Conservation (phyloP, 495 filamentous ascomycete genomes). For the Lepraria neglecta region DNA sequence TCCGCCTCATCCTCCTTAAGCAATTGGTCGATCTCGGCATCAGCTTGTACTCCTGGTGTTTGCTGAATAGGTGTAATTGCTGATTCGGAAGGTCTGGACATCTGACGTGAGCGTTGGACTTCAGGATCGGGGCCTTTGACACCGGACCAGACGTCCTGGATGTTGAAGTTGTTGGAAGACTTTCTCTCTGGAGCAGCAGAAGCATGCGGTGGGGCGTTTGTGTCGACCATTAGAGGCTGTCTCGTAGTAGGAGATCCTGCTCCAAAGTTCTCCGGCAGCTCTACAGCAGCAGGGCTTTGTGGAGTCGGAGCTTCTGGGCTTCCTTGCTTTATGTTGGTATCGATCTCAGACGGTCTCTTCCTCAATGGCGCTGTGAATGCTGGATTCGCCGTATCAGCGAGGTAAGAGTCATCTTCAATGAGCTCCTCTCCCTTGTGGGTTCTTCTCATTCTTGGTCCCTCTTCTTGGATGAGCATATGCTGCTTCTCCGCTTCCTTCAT, state of each 20-base stretch:
- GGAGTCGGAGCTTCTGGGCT: conserved; percentile 35
- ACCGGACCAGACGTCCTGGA: conserved; percentile 62
- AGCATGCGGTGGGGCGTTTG: conserved; percentile 33
- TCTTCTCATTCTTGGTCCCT: conserved; percentile 74
- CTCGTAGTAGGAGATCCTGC: conserved; percentile 27
- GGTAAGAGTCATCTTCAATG: conserved; percentile 59
- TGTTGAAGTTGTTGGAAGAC: conserved; percentile 54
- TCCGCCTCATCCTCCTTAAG: conserved; percentile 78
- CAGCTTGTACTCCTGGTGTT: conserved; percentile 49
- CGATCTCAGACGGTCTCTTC: conserved; percentile 36
- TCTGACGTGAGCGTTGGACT: conserved; percentile 30
- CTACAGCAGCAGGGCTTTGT: conserved; percentile 29
- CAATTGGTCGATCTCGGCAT: conserved; percentile 86
- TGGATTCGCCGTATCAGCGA: conserved; percentile 40
- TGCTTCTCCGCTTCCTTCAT: conserved; percentile 80
- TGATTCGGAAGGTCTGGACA: conserved; percentile 43
- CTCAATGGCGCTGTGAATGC: conserved; percentile 44
- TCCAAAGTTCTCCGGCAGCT: conserved; percentile 30
- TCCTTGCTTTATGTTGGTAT: conserved; percentile 32
- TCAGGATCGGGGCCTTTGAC: conserved; percentile 51
- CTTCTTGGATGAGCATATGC: conserved; percentile 74
- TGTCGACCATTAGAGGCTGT: conserved; percentile 46
- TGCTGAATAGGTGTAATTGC: conserved; percentile 26
- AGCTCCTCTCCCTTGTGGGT: conserved; percentile 96
- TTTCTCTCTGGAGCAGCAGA: conserved; percentile 34